phyloP scores from a whole-genome alignment of 1,284 basidiomycete species.

The Ganoderma leucocontextum region DNA sequence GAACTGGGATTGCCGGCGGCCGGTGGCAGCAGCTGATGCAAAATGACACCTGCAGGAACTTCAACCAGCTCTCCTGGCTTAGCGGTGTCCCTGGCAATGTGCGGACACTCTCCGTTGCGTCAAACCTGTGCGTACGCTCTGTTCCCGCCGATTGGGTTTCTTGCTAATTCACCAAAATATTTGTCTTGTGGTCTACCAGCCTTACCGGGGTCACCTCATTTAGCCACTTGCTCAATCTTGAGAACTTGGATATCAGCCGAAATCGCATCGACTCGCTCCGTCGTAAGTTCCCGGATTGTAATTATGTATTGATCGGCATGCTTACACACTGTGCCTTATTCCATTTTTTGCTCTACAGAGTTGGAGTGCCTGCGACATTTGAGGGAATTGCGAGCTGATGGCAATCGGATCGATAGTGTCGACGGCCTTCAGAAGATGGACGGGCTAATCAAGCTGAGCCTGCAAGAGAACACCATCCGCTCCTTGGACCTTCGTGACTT shows the following conservation, averaged over 20 bases:
- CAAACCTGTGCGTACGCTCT: slow-evolving; percentile 68
- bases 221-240: slow-evolving; percentile 85
- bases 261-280: slow-evolving; percentile 90
- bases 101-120: slow-evolving; percentile 82
- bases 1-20: slow-evolving; percentile 19
- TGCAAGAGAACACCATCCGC: slow-evolving; percentile 80
- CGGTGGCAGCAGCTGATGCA: slow-evolving; percentile 22
- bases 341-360: slow-evolving; percentile 55
- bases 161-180: slow-evolving; percentile 7
- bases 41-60: slow-evolving; percentile 61
- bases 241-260: slow-evolving; percentile 89
- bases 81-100: slow-evolving; percentile 85
- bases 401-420: slow-evolving; percentile 81
- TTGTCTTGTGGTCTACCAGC: slow-evolving; percentile 42
- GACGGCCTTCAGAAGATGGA: slow-evolving; percentile 84
- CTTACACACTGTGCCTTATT: slow-evolving; percentile 10
- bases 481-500: slow-evolving; percentile 68
- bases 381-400: slow-evolving; percentile 89
- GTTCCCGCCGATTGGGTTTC: slow-evolving; percentile 7
- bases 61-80: slow-evolving; percentile 86
- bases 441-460: slow-evolving; percentile 83
- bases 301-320: slow-evolving; percentile 12
- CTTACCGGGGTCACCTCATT: slow-evolving; percentile 91
- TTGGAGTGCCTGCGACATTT: slow-evolving; percentile 87
- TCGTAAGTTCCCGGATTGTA: slow-evolving; percentile 62